Evolutionary conservation across 1,284 basidiomycete genomes (phyloP), one percentile per base, ranked within the genome.

Genomic region (Quambalaria eucalypti): DNA sequence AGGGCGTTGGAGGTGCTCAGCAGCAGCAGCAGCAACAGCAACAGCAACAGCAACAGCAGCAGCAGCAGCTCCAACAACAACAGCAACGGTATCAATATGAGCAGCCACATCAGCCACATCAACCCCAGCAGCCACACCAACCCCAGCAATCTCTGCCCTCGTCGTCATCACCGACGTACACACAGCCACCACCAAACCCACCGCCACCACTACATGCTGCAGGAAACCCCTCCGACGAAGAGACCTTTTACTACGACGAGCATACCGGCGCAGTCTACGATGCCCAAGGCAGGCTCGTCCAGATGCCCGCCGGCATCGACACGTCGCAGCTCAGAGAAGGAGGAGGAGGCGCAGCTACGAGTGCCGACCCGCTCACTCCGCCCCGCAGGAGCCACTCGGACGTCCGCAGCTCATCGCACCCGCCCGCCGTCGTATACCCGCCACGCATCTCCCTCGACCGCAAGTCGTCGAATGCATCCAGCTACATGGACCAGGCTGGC

Each of bases 231-330:
- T 29, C 38, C 7, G 58, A 59, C 28, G 62, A 69, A 9, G 63
- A 69, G 54, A 66, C 65, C 19, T 71, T 62, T 56, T 71, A 71
- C 58, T 68, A 60, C 44, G 69, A 71, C 42, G 64, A 71, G 40
- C 62, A 64, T 7, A 71, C 69, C 21, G 69, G 69, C 10, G 67
- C 66, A 2, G 66, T 71, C 12, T 71, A 71, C 33, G 69, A 71
- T 30, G 55, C 64, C 0, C 61, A 64, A 40, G 69, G 69, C 33
- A 49, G 64, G 12, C 60, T 68, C 14, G 69, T 71, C 25, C 54
- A 69, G 36, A 61, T 69, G 40, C 61, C 61, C 5, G 14, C 50
- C n/a, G 56, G 48, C 12, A 51, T 54, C 36, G 54, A 62, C 31
- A 29, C 60, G n/a, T 33, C 48, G 9, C 38, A 36, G 21, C 33